phyloP scores from a whole-genome alignment of 352 stramenopile genomes.

The Phytophthora europaea region DNA sequence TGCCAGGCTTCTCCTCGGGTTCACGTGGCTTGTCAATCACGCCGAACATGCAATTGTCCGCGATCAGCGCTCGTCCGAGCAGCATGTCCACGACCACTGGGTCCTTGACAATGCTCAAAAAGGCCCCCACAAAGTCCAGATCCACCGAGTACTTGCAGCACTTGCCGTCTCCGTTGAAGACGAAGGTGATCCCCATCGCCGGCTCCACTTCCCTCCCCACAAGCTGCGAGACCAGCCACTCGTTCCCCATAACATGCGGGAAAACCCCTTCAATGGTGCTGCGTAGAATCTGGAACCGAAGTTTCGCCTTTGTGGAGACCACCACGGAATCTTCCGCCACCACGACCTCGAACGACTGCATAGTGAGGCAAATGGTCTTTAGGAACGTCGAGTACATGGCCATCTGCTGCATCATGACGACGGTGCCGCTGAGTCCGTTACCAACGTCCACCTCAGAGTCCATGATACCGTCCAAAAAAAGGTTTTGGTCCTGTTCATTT shows the following conservation, averaged over 20 bases:
- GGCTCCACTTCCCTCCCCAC: conserved; percentile 43
- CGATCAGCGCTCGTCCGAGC: conserved; percentile 36
- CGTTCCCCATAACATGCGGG: conserved; percentile 50
- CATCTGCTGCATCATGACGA: conserved; percentile 54
- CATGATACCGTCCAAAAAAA: conserved; percentile 1
- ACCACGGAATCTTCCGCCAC: not conserved
- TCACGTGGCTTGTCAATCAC: not conserved
- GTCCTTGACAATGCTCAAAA: conserved; percentile 39
- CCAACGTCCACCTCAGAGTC: conserved; percentile 27
- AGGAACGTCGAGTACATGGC: conserved; percentile 49
- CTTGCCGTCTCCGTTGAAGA: conserved; percentile 42
- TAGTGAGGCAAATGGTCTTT: conserved; percentile 32
- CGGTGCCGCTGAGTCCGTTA: conserved; percentile 32
- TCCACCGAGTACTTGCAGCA: conserved; percentile 33
- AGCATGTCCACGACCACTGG: conserved; percentile 37
- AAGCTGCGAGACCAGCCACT: conserved; percentile 47
- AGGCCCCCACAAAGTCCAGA: conserved; percentile 24
- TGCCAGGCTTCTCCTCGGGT: not conserved
- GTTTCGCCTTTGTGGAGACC: not conserved
- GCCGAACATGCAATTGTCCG: conserved; percentile 39
- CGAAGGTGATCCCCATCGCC: conserved; percentile 31
- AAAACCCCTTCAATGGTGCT: conserved; percentile 55
- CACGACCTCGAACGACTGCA: conserved; percentile 1
- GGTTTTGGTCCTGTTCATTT: not conserved
- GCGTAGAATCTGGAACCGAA: conserved; percentile 52